Percentiles rank a stretch among this genome's conserved stretches.
Conservation (phyloP, 225 moss, liverwort and hornwort species). For the Physcomitrium patens region DNA sequence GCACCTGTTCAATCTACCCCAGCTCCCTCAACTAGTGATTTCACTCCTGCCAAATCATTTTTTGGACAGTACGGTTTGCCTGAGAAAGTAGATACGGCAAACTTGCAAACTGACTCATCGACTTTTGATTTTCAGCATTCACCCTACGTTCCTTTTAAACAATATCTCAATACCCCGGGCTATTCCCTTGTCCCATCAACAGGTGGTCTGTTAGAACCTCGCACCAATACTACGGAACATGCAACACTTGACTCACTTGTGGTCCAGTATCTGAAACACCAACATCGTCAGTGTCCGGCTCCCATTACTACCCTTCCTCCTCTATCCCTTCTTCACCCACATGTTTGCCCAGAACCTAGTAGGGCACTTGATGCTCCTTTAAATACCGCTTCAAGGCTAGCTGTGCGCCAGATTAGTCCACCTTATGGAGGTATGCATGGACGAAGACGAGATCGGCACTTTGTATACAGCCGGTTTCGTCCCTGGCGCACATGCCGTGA, state of each 20-base stretch:
- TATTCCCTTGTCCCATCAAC: constrained; percentile 73
- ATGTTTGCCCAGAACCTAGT: constrained; percentile 97
- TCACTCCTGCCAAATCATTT: constrained; percentile 50
- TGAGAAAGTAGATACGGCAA: constrained; percentile 65
- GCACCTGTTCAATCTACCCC: constrained; percentile 39
- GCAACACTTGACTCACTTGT: constrained; percentile 92
- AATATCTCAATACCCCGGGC: constrained; percentile 71
- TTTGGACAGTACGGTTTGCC: constrained; percentile 46
- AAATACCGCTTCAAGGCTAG: constrained; percentile 86
- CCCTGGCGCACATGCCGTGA: constrained; percentile 99
- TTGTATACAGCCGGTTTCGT: constrained; percentile 97
- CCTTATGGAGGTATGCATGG: constrained; percentile 97
- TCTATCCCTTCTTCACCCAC: constrained; percentile 92
- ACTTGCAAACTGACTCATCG: constrained; percentile 58
- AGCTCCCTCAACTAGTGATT: constrained; percentile 38
- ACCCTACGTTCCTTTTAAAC: constrained; percentile 77
- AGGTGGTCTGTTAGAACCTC: constrained; percentile 72
- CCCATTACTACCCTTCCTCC: constrained; percentile 98
- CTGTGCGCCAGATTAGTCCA: constrained; percentile 82
- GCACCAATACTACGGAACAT: constrained; percentile 69
- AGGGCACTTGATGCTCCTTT: constrained; percentile 92
- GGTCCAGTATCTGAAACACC: constrained; percentile 98
- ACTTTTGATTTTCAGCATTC: constrained; percentile 74
- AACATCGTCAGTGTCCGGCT: constrained; percentile 98
- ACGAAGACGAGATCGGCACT: constrained; percentile 91